Conservation (phyloP, 1,284 basidiomycete genomes). For the Baeospora myosura region DNA sequence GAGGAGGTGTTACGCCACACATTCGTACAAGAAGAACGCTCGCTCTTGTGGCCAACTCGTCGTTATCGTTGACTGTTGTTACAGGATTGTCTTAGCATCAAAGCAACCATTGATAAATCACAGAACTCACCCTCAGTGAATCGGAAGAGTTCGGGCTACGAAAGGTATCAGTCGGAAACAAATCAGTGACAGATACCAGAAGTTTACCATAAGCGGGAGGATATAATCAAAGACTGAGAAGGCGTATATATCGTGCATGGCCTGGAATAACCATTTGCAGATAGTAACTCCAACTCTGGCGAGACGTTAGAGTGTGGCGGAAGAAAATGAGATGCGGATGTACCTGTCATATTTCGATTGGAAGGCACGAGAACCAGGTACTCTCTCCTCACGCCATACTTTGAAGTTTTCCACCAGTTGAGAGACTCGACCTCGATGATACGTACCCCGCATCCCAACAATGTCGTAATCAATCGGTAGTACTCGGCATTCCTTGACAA, state of each 20-base stretch:
- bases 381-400: slow-evolving; percentile 60
- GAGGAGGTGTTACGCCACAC: slow-evolving; percentile 66
- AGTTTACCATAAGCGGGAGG: slow-evolving; percentile 63
- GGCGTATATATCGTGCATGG: slow-evolving; percentile 69
- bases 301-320: slow-evolving; percentile 4
- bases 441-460: slow-evolving; percentile 68
- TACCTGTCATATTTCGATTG: slow-evolving; percentile 79
- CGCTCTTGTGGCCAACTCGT: slow-evolving; percentile 55
- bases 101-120: slow-evolving; percentile 2
- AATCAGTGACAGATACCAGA: slow-evolving; percentile 2
- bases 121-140: slow-evolving; percentile 54
- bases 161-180: slow-evolving; percentile 7
- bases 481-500: slow-evolving; percentile 66
- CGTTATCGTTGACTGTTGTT: slow-evolving; percentile 58
- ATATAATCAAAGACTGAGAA: slow-evolving; percentile 74
- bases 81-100: background rate
- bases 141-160: slow-evolving; percentile 62
- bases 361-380: slow-evolving; percentile 69
- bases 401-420: slow-evolving; percentile 60
- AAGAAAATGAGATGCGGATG: slow-evolving; percentile 2
- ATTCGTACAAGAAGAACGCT: slow-evolving; percentile 59
- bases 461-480: slow-evolving; percentile 57
- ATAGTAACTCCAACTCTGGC: slow-evolving; percentile 54
- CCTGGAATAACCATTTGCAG: slow-evolving; percentile 71
- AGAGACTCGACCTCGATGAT: slow-evolving; percentile 50